Evolutionary conservation across 352 stramenopile species (phyloP), one percentile per base, ranked within the genome.

Genomic region (Lagenidium giganteum): DNA sequence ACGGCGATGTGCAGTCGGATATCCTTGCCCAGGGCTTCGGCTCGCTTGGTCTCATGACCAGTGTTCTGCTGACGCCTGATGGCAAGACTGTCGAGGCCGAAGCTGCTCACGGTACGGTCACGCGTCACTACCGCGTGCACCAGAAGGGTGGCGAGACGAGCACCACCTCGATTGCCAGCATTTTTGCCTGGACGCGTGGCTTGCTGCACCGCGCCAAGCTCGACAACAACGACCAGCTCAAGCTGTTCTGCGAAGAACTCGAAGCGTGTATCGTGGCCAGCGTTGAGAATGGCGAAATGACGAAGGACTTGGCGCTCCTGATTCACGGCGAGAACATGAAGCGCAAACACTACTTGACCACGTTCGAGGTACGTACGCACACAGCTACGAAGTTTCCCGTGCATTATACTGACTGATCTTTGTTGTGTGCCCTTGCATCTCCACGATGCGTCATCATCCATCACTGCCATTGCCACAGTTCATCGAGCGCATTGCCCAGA

Each of bases 1-100:
- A 96, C 51, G 85, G 83, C 22, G 85, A 96, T 57, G 83, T 96
- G 54, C 80, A 93, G 62, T 92, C 74, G n/a, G 85, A 95, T 52
- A 93, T 91, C 35, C 33, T 96, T 2, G 85, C 85, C 2, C 85
- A 96, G 64, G 85, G 83, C 21, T 96, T 83, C 49, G 85, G 85
- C 35, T 94, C 81, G 31, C 67, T 96, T 4, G 85, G 85, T 6
- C 65, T 96, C 12, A 95, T 96, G 85, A 96, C 85, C 25, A 83
- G 59, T 23, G 85, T 96, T 42, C 51, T 96, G 29, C 57, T 95
- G 26, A 77, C 78, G 0, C 79, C 81, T 0, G 83, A 96, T 49
- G 85, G 83, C 22, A 84, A 90, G 68, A 93, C 83, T 0, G 61
- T 96, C 35, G 85, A 95, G 54, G 85, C 85, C 26, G 85, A 96